Conservation (phyloP, 2,329 filamentous ascomycete genomes). For the Phoma sp. region DNA sequence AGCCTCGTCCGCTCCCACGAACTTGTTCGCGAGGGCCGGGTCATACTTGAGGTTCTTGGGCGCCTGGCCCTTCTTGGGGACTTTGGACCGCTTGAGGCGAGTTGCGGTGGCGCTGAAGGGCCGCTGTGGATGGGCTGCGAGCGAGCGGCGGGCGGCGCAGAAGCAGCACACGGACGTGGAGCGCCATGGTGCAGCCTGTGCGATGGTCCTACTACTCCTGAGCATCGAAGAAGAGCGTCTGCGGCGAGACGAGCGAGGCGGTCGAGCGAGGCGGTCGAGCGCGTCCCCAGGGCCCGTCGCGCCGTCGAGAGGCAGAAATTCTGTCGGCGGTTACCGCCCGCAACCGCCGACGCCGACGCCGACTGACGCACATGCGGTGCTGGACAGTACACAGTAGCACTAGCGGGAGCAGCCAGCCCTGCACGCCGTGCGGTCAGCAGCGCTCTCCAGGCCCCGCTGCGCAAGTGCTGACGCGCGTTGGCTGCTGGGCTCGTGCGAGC, state of each 20-base stretch:
- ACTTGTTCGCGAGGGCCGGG: not conserved
- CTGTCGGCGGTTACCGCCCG: constrained; percentile 6
- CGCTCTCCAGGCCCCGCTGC: not conserved
- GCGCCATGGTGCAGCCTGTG: constrained; percentile 28
- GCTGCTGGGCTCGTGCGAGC: constrained; percentile 7
- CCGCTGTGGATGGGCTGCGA: constrained; percentile 17
- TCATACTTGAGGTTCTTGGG: constrained; percentile 3
- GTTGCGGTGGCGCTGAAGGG: constrained; percentile 24
- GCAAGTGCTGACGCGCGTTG: constrained; percentile 20
- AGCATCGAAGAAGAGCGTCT: constrained; percentile 31
- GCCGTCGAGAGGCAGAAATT: constrained; percentile 9
- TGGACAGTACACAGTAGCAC: too few species aligned
- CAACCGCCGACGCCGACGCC: constrained; percentile 1
- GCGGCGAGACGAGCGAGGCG: not conserved
- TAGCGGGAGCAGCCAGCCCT: too few species aligned
- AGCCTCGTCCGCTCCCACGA: not conserved
- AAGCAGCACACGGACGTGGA: constrained; percentile 27
- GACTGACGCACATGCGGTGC: constrained; percentile 12
- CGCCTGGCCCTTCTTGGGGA: not conserved
- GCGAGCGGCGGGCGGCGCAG: constrained; percentile 26
- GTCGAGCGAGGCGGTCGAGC: constrained; percentile 18
- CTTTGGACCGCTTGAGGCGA: constrained; percentile 14
- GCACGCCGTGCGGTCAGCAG: not conserved
- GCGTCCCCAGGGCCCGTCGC: constrained; percentile 1
- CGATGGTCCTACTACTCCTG: constrained; percentile 26